A percentile compares a stretch with the other conserved stretches of the same genome.
Evolutionary conservation across 192 early-diverging fungal species (phyloP).

Genomic region (Endogone sp.): DNA sequence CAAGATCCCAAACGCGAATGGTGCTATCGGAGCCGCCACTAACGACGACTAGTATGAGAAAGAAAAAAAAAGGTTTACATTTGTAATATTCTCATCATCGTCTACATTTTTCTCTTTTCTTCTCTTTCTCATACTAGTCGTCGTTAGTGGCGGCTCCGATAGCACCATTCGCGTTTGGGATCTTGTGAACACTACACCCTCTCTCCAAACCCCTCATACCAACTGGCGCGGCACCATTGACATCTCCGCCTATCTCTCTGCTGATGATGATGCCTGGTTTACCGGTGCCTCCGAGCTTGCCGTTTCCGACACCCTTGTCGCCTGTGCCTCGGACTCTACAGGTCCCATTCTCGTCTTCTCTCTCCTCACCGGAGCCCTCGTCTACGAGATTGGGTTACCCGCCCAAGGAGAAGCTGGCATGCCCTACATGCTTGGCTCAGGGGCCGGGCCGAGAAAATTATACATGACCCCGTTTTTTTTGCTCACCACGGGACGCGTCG

Average conservation of each 20-base stretch:
- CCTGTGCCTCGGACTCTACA: slow-evolving; percentile 39
- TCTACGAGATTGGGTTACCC: slow-evolving; percentile 36
- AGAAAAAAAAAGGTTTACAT: not conserved
- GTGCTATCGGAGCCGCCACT: slow-evolving; percentile 40
- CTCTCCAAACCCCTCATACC: slow-evolving; percentile 10
- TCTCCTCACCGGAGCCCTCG: slow-evolving; percentile 40
- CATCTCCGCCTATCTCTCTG: slow-evolving; percentile 25
- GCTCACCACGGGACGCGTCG: slow-evolving; percentile 17
- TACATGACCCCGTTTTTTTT: slow-evolving; percentile 26
- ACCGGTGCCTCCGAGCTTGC: slow-evolving; percentile 41
- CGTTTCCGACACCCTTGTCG: slow-evolving; percentile 41
- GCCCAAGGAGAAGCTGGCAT: too few species aligned
- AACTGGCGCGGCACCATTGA: slow-evolving; percentile 38
- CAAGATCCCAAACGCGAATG: slow-evolving; percentile 44
- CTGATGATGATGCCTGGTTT: slow-evolving; percentile 33
- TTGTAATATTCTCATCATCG: not conserved
- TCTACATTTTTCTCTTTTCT: not conserved
- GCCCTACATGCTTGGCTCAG: too few species aligned
- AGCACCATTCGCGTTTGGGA: slow-evolving; percentile 47
- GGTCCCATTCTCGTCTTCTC: slow-evolving; percentile 46
- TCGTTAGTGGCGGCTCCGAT: slow-evolving; percentile 38
- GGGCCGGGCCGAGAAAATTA: too few species aligned
- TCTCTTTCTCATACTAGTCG: slow-evolving; percentile 14
- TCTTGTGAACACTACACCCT: slow-evolving; percentile 11
- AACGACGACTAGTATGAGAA: slow-evolving; percentile 22